Percentiles rank a stretch among this genome's conserved stretches.
These are phyloP conservation scores for Schizosaccharomyces lindneri DNA, from an alignment of 805 yeast species.

Conservation along the genomic window DNA sequence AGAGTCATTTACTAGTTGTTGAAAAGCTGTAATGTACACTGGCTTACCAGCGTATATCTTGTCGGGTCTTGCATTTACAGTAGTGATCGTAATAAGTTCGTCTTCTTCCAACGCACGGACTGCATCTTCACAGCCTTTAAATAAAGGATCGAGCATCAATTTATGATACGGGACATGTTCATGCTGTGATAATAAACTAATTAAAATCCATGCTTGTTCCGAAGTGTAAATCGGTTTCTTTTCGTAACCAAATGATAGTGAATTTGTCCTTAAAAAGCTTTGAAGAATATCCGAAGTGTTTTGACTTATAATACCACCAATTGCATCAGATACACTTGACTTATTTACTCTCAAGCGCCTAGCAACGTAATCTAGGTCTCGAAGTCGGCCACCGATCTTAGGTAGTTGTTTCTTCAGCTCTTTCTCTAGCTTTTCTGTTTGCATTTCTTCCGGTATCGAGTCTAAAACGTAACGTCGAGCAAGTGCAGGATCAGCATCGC, in stretches of 20 bases:
- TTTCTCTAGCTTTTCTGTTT: neutral
- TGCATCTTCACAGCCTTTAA: conserved; percentile 18
- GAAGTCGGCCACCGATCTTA: conserved; percentile 68
- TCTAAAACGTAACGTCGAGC: conserved; percentile 45
- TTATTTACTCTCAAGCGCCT: conserved; percentile 81
- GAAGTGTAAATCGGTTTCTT: conserved; percentile 27
- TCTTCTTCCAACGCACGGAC: conserved; percentile 50
- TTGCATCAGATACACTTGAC: conserved; percentile 37
- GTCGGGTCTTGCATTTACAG: conserved; percentile 42
- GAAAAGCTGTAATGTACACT: conserved; percentile 55
- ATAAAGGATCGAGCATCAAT: conserved; percentile 12
- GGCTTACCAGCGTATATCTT: conserved; percentile 65
- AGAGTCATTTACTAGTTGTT: conserved; percentile 31
- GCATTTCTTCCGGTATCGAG: conserved; percentile 15
- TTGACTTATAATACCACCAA: conserved; percentile 56
- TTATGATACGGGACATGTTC: conserved; percentile 15
- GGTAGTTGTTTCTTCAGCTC: neutral
- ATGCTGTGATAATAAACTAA: conserved; percentile 32
- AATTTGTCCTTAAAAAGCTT: conserved; percentile 26
- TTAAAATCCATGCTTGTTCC: conserved; percentile 73
- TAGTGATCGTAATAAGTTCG: conserved; percentile 46
- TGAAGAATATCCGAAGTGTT: conserved; percentile 75
- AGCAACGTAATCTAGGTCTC: conserved; percentile 72
- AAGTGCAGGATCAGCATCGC: conserved; percentile 55
- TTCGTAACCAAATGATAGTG: conserved; percentile 5